Conservation (phyloP, 331 rosid genomes). For the Acacia concinna region DNA sequence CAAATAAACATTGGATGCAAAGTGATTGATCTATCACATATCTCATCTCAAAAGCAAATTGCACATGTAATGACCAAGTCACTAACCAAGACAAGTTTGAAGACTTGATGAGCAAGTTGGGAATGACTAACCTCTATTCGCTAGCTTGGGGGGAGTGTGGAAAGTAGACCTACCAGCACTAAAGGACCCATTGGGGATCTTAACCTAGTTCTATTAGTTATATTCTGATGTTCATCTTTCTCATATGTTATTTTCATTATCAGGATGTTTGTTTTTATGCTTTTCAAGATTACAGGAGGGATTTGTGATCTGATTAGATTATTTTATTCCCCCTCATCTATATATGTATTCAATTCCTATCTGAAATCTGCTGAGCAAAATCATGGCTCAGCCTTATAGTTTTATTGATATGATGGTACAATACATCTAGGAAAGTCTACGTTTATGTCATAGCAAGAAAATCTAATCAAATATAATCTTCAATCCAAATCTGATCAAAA, state of each 20-base stretch:
- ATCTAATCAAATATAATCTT: not conserved
- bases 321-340: not conserved
- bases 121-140: not conserved
- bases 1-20: no score
- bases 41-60: not conserved
- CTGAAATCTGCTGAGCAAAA: not conserved
- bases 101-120: not conserved
- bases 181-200: not conserved
- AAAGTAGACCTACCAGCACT: not conserved
- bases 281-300: not conserved
- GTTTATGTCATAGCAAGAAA: not conserved
- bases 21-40: not conserved
- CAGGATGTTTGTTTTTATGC: not conserved
- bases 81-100: not conserved
- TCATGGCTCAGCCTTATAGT: not conserved
- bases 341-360: not conserved
- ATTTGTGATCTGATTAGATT: not conserved
- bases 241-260: not conserved
- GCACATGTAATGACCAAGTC: not conserved
- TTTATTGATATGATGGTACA: not conserved
- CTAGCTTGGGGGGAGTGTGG: not conserved
- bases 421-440: not conserved
- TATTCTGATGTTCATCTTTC: not conserved
- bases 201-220: not conserved
- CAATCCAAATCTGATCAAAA: not conserved